A percentile compares a stretch with the other conserved stretches of the same genome.
Conservation (phyloP, 306 rosid genomes). For the Hippophae rhamnoides region DNA sequence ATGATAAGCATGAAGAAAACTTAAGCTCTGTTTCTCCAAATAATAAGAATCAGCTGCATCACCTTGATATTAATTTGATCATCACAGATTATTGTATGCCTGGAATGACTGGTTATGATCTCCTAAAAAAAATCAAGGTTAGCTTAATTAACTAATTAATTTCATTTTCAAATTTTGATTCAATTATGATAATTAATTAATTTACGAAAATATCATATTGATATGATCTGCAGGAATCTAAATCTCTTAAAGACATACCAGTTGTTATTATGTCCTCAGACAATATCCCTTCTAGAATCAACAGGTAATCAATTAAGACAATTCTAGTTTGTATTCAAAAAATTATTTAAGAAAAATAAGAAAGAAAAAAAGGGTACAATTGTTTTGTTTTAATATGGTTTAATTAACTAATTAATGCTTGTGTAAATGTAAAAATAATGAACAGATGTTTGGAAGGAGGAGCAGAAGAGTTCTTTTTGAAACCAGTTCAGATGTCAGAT, state of each 20-base stretch:
- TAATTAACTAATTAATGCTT: background rate
- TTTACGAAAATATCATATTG: background rate
- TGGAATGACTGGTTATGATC: slow-evolving; percentile 86
- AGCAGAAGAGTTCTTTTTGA: slow-evolving; percentile 71
- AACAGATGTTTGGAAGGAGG: slow-evolving; percentile 87
- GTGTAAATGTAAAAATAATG: background rate
- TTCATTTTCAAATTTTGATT: background rate
- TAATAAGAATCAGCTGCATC: slow-evolving; percentile 38
- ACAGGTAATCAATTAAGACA: slow-evolving; percentile 32
- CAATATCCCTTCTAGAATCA: slow-evolving; percentile 73
- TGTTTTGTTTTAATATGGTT: background rate
- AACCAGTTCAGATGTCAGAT: slow-evolving; percentile 73
- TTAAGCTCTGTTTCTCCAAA: slow-evolving; percentile 22
- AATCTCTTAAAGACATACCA: slow-evolving; percentile 71
- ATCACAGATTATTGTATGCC: slow-evolving; percentile 96
- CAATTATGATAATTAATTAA: background rate
- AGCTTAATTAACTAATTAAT: background rate
- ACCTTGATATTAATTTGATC: slow-evolving; percentile 57
- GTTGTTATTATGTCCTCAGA: slow-evolving; percentile 94
- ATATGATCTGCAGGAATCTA: slow-evolving; percentile 54
- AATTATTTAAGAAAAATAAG: background rate
- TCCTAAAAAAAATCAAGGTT: slow-evolving; percentile 75
- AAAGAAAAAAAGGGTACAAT: too few species aligned
- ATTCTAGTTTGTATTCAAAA: background rate
- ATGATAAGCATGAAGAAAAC: slow-evolving; percentile 19